Conservation (phyloP, 78 protist genomes). For the Cavenderia fasciculata region DNA sequence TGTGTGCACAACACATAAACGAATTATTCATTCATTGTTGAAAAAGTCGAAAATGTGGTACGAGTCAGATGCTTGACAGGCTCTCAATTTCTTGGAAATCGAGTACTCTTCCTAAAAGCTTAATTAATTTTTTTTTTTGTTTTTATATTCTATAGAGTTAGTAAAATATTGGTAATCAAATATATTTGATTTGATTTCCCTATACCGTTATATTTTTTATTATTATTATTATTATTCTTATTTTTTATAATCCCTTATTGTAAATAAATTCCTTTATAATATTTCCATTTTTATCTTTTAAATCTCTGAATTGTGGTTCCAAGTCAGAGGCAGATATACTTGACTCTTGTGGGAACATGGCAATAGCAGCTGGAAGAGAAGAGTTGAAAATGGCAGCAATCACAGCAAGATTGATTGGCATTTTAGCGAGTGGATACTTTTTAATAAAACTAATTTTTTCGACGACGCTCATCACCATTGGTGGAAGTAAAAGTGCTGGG, state of each 20-base stretch:
- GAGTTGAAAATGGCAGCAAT: conserved; percentile 67
- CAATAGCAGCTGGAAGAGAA: conserved; percentile 73
- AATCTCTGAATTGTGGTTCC: conserved; percentile 73
- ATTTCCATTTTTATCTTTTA: conserved; percentile 34
- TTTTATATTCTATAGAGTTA: too few species aligned
- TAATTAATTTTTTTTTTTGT: too few species aligned
- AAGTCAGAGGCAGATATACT: conserved; percentile 11
- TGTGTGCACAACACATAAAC: too few species aligned
- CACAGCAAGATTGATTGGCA: conserved; percentile 60
- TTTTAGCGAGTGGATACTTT: conserved; percentile 38
- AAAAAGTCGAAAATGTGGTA: too few species aligned
- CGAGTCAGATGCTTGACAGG: too few species aligned
- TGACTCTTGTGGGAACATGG: conserved; percentile 79
- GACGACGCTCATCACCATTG: conserved; percentile 46
- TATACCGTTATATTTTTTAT: too few species aligned
- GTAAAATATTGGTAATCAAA: too few species aligned
- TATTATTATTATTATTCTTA: too few species aligned
- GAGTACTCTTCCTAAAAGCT: too few species aligned
- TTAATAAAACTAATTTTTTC: conserved; percentile 19
- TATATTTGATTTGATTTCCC: too few species aligned
- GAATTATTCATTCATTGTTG: too few species aligned
- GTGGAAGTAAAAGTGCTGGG: conserved; percentile 73
- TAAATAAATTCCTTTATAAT: conserved; percentile 45
- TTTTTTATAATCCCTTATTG: conserved; percentile 88
- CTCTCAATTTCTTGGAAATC: too few species aligned